Percentiles rank a stretch among this genome's conserved stretches.
These are phyloP conservation scores for Aspergillus versicolor DNA, from an alignment of 2,329 filamentous ascomycete genomes.

Conservation along the genomic window DNA sequence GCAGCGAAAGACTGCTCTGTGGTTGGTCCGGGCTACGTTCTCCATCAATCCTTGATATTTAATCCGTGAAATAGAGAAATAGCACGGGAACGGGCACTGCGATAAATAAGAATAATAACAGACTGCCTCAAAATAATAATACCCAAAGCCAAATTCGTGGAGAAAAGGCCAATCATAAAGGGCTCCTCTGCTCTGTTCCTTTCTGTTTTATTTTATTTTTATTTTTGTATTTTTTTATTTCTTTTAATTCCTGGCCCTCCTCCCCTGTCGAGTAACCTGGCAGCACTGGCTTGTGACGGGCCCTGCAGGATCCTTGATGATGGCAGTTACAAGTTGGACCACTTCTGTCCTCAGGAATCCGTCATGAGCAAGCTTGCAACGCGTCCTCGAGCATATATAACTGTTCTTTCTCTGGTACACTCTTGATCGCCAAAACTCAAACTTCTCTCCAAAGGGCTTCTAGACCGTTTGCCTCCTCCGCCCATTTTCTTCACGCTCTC, in stretches of 20 bases:
- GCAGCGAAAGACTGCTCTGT: not conserved
- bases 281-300: slow-evolving; percentile 25
- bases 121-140: slow-evolving; percentile 4
- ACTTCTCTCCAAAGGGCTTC: not conserved
- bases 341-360: slow-evolving; percentile 17
- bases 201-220: not conserved
- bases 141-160: not conserved
- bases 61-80: slow-evolving; percentile 3
- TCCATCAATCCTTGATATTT: slow-evolving; percentile 9
- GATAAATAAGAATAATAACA: slow-evolving; percentile 6
- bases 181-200: not conserved
- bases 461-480: not conserved
- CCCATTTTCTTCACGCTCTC: not conserved
- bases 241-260: not conserved
- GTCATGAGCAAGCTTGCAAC: slow-evolving; percentile 12
- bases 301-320: slow-evolving; percentile 19
- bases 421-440: not conserved
- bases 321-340: slow-evolving; percentile 17
- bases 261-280: slow-evolving; percentile 18
- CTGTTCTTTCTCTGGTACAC: slow-evolving; percentile 11
- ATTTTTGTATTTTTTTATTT: too few species aligned
- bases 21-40: slow-evolving; percentile 8
- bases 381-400: slow-evolving; percentile 12
- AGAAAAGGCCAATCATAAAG: slow-evolving; percentile 8
- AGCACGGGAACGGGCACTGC: not conserved